Percentiles rank a stretch among this genome's conserved stretches.
phyloP scores from a whole-genome alignment of 2,329 filamentous ascomycete genomes.

The Curvularia hawaiiensis region DNA sequence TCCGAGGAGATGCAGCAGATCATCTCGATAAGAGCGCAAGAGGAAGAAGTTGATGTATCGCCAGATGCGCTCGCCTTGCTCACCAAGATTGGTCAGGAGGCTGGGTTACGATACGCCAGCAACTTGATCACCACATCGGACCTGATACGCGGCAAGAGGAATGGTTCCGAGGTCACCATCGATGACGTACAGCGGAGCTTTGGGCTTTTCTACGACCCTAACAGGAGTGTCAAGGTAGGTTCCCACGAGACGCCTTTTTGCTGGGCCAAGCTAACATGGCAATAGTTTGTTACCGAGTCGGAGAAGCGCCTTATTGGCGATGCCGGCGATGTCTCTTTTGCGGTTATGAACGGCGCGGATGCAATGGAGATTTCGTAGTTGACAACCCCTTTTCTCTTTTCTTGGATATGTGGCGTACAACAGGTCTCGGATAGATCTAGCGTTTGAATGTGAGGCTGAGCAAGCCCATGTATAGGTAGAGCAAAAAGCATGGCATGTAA shows the following conservation, averaged over 20 bases:
- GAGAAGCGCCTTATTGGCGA: conserved; percentile 94
- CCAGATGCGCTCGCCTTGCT: conserved; percentile 89
- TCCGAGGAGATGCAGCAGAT: conserved; percentile 91
- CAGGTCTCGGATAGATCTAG: conserved; percentile 26
- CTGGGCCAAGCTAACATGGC: conserved; percentile 22
- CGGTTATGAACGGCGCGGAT: conserved; percentile 60
- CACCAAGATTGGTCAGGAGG: conserved; percentile 93
- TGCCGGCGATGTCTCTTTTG: conserved; percentile 77
- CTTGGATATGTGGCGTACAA: conserved; percentile 28
- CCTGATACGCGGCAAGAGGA: conserved; percentile 83
- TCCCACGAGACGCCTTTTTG: neutral
- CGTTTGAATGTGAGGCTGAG: conserved; percentile 23
- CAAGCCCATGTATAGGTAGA: conserved; percentile 4
- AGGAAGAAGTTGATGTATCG: conserved; percentile 93
- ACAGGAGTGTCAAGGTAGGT: conserved; percentile 74
- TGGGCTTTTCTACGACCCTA: conserved; percentile 89
- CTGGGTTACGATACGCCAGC: conserved; percentile 92
- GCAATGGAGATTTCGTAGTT: conserved; percentile 70
- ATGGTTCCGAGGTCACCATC: conserved; percentile 80
- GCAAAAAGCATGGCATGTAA: conserved; percentile 11
- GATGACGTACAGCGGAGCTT: conserved; percentile 94
- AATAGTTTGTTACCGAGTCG: conserved; percentile 77
- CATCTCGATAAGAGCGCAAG: conserved; percentile 86
- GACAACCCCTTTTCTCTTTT: neutral
- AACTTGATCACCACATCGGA: conserved; percentile 96